Evolutionary conservation across 257 asterid genomes (phyloP).

Genomic region (Solanum ossicruentum): DNA sequence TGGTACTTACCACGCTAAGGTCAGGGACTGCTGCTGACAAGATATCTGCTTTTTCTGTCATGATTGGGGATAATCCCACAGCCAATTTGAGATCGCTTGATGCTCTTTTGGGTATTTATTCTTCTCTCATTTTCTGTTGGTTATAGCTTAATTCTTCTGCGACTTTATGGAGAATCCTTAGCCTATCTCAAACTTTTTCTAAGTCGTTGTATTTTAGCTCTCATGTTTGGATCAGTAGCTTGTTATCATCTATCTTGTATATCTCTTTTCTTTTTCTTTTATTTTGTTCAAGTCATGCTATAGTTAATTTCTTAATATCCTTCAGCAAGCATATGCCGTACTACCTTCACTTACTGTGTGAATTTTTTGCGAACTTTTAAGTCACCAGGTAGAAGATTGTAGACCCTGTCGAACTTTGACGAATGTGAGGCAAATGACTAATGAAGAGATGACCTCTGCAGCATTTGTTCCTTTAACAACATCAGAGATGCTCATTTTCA

Average conservation of each 20-base stretch:
- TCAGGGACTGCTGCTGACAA: conserved; percentile 94
- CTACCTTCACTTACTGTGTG: not conserved
- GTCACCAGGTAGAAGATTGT: not conserved
- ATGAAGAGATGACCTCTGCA: not conserved
- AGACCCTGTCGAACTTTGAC: not conserved
- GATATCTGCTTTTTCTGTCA: conserved; percentile 81
- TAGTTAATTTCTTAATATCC: not conserved
- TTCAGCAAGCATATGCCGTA: not conserved
- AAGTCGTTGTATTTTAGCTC: not conserved
- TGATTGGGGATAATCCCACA: conserved; percentile 84
- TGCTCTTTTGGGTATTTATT: conserved; percentile 57
- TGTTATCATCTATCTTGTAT: not conserved
- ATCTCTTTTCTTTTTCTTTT: not conserved
- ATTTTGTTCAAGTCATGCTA: not conserved
- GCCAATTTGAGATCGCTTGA: conserved; percentile 81
- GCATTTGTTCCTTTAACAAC: not conserved
- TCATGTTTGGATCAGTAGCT: not conserved
- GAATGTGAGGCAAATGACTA: not conserved
- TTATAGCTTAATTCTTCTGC: not conserved
- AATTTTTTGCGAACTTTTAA: not conserved
- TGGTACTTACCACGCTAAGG: conserved; percentile 78
- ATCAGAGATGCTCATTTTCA: not conserved
- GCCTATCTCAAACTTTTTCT: not conserved
- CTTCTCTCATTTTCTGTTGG: not conserved
- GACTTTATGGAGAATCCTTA: not conserved